Conservation (phyloP, 768 basidiomycete species). For the Phanerochaete carnosa region DNA sequence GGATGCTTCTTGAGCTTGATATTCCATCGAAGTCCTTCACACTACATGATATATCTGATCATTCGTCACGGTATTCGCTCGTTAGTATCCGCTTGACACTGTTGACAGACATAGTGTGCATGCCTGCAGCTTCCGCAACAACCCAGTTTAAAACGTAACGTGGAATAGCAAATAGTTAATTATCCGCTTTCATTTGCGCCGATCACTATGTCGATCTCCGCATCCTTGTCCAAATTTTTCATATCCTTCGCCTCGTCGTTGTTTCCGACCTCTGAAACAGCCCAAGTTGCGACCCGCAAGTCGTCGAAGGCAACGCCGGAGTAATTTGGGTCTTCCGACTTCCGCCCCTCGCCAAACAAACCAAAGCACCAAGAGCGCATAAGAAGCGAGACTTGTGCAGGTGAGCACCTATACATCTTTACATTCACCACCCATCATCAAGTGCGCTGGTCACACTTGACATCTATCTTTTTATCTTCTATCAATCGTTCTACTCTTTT, state of each 20-base stretch:
- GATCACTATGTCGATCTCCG: not conserved
- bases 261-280: not conserved
- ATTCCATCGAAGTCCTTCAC: too few species aligned
- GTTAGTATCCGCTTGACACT: too few species aligned
- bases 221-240: not conserved
- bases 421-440: constrained; percentile 5
- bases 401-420: not conserved
- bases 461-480: not conserved
- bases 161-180: too few species aligned
- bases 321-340: not conserved
- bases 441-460: constrained; percentile 16
- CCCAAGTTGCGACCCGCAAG: not conserved
- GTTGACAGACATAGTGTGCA: too few species aligned
- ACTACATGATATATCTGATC: too few species aligned
- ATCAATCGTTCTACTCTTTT: not conserved
- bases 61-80: too few species aligned
- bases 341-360: not conserved
- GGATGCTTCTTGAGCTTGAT: too few species aligned
- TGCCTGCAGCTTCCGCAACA: too few species aligned
- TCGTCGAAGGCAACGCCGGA: not conserved
- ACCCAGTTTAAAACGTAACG: not conserved
- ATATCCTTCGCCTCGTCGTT: not conserved
- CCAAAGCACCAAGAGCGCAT: not conserved
- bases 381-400: not conserved
- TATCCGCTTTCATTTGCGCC: not conserved